Percentiles rank a stretch among this genome's conserved stretches.
Conservation (phyloP, 1,284 basidiomycete genomes). For the Boletus albobrunnescens region DNA sequence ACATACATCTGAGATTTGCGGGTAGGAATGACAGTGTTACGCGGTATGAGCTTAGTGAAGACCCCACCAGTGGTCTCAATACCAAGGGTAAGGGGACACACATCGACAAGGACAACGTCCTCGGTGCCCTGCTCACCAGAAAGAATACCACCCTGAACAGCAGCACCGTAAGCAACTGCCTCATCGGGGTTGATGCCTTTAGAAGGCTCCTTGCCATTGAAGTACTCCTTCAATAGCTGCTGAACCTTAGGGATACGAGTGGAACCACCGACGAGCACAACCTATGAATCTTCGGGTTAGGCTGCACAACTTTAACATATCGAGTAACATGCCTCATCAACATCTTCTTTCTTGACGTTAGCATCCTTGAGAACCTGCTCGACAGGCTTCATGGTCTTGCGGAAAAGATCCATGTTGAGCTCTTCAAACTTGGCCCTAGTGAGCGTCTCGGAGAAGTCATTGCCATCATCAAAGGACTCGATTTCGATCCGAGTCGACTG, state of each 20-base stretch:
- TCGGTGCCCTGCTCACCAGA: constrained; percentile 98
- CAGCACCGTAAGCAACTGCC: constrained; percentile 98
- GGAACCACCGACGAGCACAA: constrained; percentile 96
- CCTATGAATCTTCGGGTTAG: no score
- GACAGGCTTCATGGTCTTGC: constrained; percentile 93
- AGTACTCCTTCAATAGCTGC: no score
- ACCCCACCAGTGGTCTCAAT: constrained; percentile 99
- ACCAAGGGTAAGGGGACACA: constrained; percentile 92
- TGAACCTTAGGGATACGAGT: constrained; percentile 99
- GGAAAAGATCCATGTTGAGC: constrained; percentile 96
- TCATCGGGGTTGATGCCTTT: constrained; percentile 99
- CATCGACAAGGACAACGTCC: constrained; percentile 95
- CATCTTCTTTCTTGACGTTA: constrained; percentile 94
- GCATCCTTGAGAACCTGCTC: constrained; percentile 98
- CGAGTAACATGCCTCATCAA: no score
- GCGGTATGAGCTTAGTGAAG: constrained; percentile 96
- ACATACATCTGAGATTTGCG: no score
- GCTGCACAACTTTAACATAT: no score
- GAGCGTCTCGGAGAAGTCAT: constrained; percentile 98
- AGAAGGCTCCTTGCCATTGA: constrained; percentile 96
- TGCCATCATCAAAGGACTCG: constrained; percentile 96
- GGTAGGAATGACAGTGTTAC: constrained; percentile 98
- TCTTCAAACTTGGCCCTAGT: constrained; percentile 99
- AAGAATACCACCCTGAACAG: constrained; percentile 97
- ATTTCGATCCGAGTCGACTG: constrained; percentile 92